A percentile compares a stretch with the other conserved stretches of the same genome.
These are phyloP conservation scores for Blumeria hordei DNA, from an alignment of 2,329 filamentous ascomycete species.

Conservation along the genomic window DNA sequence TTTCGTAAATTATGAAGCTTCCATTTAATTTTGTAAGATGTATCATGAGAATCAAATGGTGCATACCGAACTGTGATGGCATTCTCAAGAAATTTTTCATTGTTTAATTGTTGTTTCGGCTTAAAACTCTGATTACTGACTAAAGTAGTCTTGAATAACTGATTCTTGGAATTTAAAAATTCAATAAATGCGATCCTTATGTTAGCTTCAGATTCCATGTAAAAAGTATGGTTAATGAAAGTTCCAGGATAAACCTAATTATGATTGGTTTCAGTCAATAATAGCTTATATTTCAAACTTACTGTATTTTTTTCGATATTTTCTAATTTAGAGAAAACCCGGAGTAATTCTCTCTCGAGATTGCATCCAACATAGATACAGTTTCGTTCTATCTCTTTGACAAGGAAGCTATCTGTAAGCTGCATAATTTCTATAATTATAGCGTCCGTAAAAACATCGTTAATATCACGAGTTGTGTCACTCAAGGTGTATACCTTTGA, in stretches of 20 bases:
- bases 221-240: conserved; percentile 8
- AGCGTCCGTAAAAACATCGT: neutral
- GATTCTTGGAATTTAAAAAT: conserved; percentile 7
- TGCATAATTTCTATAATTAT: neutral
- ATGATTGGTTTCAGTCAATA: neutral
- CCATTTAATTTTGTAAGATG: neutral
- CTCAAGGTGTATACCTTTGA: neutral
- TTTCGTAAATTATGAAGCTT: neutral
- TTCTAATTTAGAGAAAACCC: neutral
- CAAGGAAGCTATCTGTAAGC: neutral
- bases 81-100: neutral
- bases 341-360: neutral
- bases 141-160: conserved; percentile 10
- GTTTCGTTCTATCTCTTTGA: neutral
- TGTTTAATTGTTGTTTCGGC: neutral
- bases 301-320: neutral
- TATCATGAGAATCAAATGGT: neutral
- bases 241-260: neutral
- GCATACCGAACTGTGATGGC: neutral
- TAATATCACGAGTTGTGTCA: neutral
- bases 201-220: conserved; percentile 8
- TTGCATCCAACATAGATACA: neutral
- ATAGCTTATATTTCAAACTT: neutral
- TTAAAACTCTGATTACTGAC: conserved; percentile 5
- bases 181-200: conserved; percentile 6